Evolutionary conservation across 768 basidiomycete species (phyloP).

Genomic region (Strobilomyces confusus): DNA sequence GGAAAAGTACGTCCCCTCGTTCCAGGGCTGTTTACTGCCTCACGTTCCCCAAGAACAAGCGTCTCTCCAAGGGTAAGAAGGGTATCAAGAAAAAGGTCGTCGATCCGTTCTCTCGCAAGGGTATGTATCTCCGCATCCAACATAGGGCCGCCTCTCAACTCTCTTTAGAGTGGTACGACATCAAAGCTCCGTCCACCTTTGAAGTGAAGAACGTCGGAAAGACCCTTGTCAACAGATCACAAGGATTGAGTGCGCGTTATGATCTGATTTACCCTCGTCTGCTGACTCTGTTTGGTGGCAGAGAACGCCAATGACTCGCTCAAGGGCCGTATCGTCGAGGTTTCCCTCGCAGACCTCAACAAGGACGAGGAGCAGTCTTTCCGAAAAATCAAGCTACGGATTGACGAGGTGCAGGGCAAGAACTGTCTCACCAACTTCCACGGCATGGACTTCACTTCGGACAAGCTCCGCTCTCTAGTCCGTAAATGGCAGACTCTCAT

Average conservation of each 20-base stretch:
- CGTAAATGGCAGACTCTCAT: slow-evolving; percentile 99
- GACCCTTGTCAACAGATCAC: slow-evolving; percentile 96
- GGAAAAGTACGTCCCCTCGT: slow-evolving; percentile 60
- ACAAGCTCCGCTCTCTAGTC: slow-evolving; percentile 99
- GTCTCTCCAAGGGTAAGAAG: slow-evolving; percentile 97
- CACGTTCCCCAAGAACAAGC: slow-evolving; percentile 73
- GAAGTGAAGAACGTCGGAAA: slow-evolving; percentile 96
- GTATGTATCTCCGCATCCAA: slow-evolving; percentile 38
- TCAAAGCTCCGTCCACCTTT: slow-evolving; percentile 98
- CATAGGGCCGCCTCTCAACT: background rate
- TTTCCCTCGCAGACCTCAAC: slow-evolving; percentile 96
- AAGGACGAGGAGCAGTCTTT: slow-evolving; percentile 99
- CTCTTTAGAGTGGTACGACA: slow-evolving; percentile 93
- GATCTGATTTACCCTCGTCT: background rate
- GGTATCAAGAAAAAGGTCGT: slow-evolving; percentile 99
- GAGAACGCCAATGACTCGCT: slow-evolving; percentile 99
- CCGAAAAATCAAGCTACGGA: slow-evolving; percentile 98
- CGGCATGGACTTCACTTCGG: slow-evolving; percentile 99
- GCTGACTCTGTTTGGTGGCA: slow-evolving; percentile 29
- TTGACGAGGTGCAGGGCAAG: slow-evolving; percentile 96
- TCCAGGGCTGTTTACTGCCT: background rate
- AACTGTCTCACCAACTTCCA: slow-evolving; percentile 99
- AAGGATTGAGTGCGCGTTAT: slow-evolving; percentile 84
- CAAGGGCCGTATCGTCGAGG: slow-evolving; percentile 93
- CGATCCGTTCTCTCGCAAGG: slow-evolving; percentile 99